Evolutionary conservation across 2,329 filamentous ascomycete genomes (phyloP).

Genomic region (Aspergillus brasiliensis): DNA sequence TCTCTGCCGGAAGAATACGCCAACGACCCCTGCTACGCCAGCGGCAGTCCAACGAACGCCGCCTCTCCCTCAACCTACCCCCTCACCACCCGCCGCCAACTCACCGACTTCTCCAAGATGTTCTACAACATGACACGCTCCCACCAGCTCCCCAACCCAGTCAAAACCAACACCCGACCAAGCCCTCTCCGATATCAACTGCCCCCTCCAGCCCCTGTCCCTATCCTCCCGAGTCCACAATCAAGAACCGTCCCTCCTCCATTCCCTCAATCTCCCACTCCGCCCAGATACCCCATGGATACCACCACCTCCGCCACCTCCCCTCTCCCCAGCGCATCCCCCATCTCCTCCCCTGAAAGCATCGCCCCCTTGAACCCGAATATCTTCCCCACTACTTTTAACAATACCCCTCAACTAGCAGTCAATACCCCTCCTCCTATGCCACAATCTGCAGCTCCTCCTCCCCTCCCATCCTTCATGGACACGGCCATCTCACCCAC

Average conservation of each 20-base stretch:
- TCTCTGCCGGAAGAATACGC: constrained; percentile 24
- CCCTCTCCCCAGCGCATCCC: constrained; percentile 10
- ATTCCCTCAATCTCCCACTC: constrained; percentile 16
- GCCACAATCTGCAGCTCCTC: constrained; percentile 11
- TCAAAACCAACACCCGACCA: constrained; percentile 21
- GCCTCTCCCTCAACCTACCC: constrained; percentile 13
- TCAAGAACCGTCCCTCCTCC: constrained; percentile 11
- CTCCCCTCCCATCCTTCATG: constrained; percentile 24
- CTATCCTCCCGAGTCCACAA: constrained; percentile 11
- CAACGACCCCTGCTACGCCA: constrained; percentile 15
- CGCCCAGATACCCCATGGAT: not conserved
- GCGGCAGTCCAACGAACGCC: not conserved
- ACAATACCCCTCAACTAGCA: constrained; percentile 4
- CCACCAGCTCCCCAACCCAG: constrained; percentile 29
- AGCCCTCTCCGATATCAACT: constrained; percentile 30
- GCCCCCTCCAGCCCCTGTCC: constrained; percentile 15
- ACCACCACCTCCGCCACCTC: constrained; percentile 5
- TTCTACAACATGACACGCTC: constrained; percentile 41
- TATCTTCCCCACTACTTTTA: constrained; percentile 4
- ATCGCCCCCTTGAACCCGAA: not conserved
- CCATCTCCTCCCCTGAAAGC: constrained; percentile 20
- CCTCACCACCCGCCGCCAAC: constrained; percentile 20
- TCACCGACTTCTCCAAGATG: constrained; percentile 35
- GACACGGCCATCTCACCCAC: constrained; percentile 23
- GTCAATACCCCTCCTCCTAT: no score